phyloP scores from a whole-genome alignment of 208 protist species.

The Leptomonas seymouri region DNA sequence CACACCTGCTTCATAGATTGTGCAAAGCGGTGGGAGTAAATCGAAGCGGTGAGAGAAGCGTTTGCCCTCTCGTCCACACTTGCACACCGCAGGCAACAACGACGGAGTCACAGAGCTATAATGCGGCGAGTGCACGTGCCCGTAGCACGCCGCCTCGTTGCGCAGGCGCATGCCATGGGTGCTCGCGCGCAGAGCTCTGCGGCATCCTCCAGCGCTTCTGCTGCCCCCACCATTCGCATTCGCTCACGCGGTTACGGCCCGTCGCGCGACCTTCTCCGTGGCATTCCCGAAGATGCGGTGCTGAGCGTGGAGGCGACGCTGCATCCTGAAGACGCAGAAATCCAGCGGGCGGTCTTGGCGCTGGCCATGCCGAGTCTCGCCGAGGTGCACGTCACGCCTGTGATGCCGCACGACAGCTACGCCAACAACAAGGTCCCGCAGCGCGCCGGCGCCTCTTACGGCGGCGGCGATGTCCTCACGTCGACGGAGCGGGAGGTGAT shows the following conservation, averaged over 20 bases:
- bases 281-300: slow-evolving; percentile 39
- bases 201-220: slow-evolving; percentile 8
- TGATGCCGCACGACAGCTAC: slow-evolving; percentile 24
- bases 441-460: slow-evolving; percentile 1
- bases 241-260: slow-evolving; percentile 78
- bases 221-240: slow-evolving; percentile 33
- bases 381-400: slow-evolving; percentile 48
- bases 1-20: too few species aligned
- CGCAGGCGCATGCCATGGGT: slow-evolving; percentile 1
- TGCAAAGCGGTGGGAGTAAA: too few species aligned
- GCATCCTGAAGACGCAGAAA: slow-evolving; percentile 66
- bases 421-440: slow-evolving; percentile 12
- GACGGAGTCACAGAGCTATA: neutral
- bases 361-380: slow-evolving; percentile 54
- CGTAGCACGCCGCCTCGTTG: slow-evolving; percentile 10
- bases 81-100: neutral
- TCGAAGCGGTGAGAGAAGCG: too few species aligned
- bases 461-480: slow-evolving; percentile 12
- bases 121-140: slow-evolving; percentile 32
- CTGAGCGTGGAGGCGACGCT: slow-evolving; percentile 70
- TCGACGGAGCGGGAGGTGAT: slow-evolving; percentile 44
- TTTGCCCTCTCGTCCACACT: neutral
- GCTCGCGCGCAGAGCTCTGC: slow-evolving; percentile 15
- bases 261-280: slow-evolving; percentile 65
- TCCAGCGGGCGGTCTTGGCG: slow-evolving; percentile 71